Evolutionary conservation across 495 filamentous ascomycete species (phyloP), one percentile per base, ranked within the genome.

Genomic region (Xylaria longipes): DNA sequence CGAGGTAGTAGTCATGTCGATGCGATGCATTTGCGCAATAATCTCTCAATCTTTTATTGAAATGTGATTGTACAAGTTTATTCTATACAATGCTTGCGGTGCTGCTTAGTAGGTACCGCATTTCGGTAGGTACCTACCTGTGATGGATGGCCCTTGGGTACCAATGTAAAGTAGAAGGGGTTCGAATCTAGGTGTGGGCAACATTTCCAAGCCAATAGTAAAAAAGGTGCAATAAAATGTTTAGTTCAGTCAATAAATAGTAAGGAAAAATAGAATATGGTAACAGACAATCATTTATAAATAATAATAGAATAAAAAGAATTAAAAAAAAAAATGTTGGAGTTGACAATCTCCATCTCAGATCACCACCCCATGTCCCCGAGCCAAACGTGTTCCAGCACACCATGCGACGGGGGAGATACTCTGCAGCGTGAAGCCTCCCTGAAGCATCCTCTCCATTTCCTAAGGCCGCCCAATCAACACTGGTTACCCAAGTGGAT

Each of bases 341-440:
- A 81, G 84, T 85, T 71, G 81, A 79, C 82, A 75, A 74, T 80
- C 84, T 77, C 84, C 83, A 83, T 82, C 83, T 84, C 81, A 71
- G 73, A 76, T 72, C 69, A 68, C 76, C 77, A 82, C 65, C 80
- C 83, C 84, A 84, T 83, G 66, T 82, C 85, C 82, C 82, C 81
- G 74, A 83, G 83, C 82, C 80, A 79, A 63, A 78, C 84, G 85
- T 87, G 74, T 81, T 83, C 82, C 85, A 83, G 77, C 82, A 77
- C 81, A 85, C 85, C 83, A 86, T 77, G 78, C 81, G 84, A 83
- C 83, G 84, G 84, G 81, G 81, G 82, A 82, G 82, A 84, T 80
- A 73, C 83, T 87, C 83, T 85, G 84, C 84, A 84, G 84, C 83
- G 82, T 87, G 81, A 82, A 76, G 37, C 83, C 83, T 86, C 82